These are phyloP conservation scores for Boletus pseudopeckii DNA, from an alignment of 768 basidiomycete species.

Conservation along the genomic window DNA sequence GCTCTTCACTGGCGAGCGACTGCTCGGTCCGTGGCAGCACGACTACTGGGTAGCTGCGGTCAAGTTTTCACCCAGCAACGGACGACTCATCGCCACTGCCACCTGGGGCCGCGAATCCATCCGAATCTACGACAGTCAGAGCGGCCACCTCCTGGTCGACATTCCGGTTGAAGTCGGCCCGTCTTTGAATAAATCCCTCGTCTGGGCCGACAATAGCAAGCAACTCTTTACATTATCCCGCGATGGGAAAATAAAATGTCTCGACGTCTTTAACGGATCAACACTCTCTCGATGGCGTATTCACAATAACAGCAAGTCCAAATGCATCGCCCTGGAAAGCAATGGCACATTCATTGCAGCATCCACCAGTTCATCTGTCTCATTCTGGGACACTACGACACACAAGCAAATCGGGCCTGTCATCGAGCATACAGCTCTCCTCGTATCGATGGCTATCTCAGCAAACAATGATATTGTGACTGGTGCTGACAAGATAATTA, in stretches of 20 bases:
- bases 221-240: not conserved
- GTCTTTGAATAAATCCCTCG: not conserved
- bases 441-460: not conserved
- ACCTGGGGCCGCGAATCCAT: fast-evolving
- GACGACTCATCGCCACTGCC: not conserved
- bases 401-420: not conserved
- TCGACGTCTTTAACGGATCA: not conserved
- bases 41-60: not conserved
- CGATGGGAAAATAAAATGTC: not conserved
- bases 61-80: not conserved
- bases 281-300: not conserved
- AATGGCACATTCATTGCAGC: not conserved
- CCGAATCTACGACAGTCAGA: not conserved
- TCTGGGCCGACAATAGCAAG: not conserved
- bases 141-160: not conserved
- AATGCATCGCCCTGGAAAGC: not conserved
- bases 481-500: not conserved
- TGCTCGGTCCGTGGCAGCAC: not conserved
- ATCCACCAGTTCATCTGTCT: not conserved
- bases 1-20: not conserved
- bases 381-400: not conserved
- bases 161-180: not conserved
- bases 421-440: not conserved
- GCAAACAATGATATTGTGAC: not conserved
- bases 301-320: not conserved